Base-by-base conservation (phyloP, 176 grass and related monocot genomes). In the Aechmea fasciata region DNA sequence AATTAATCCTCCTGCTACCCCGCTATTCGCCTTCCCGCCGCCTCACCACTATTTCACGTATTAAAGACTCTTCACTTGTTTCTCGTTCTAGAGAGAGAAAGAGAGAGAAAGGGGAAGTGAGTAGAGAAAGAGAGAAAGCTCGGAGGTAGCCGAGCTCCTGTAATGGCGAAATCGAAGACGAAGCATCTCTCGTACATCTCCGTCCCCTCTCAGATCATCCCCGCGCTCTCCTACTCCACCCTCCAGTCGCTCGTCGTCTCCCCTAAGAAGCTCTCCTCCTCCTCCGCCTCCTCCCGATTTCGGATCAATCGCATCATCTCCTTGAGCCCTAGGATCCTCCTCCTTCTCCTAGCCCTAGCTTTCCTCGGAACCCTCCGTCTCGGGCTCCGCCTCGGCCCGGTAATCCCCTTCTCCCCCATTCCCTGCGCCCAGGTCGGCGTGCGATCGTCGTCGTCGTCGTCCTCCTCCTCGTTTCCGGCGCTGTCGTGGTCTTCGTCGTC, bases 121-220 rank as follows among this genome's bases (percentile, higher is more conserved):
- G 65, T 0, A 29, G 65, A 11, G 15, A 41, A 25, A 67, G 33
- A 67, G 65, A 67, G 41, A 67, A 3, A 48, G 65, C 65, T 67
- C 33, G 33, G 33, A 47, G 41, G n/a, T 41, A 7, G 33, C 33
- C 10, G 28, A 48, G 72, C 65, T 75, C 10, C 13, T 63, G 51
- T 63, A 75, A 75, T 80, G 73, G 78, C 47, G 52, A 77, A 48
- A 57, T 49, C 50, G 64, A 85, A 77, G 57, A 17, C 51, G 51
- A 73, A 67, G 72, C 66, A 67, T 47, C 41, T 74, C 23, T 80
- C 83, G 9, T 81, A 77, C 51, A 85, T 85, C 64, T 55, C 73
- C 6, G 68, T 85, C 10, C 72, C 77, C 9, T 85, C 83, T 69
- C 50, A 77, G 51, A 61, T 77, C 47, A 77, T 77, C 69, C 69